Conservation (phyloP, 2,329 filamentous ascomycete species). For the Fusarium buxicola region DNA sequence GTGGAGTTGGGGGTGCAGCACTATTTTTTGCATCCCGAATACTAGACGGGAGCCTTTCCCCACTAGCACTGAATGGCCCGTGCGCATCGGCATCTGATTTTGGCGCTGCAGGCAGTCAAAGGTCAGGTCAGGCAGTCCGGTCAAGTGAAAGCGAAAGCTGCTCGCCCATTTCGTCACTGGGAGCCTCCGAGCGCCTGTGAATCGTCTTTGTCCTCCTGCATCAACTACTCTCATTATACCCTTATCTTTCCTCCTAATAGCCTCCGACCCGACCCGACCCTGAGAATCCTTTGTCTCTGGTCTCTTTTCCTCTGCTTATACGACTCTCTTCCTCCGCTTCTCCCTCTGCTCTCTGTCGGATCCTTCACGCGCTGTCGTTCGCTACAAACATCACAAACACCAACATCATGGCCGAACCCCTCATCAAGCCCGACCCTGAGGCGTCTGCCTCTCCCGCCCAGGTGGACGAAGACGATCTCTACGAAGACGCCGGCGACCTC, state of each 20-base stretch:
- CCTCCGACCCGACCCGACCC: not conserved
- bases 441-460: conserved; percentile 56
- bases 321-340: not conserved
- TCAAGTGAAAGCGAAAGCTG: conserved; percentile 7
- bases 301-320: not conserved
- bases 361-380: conserved; percentile 13
- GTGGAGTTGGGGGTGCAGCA: too few species aligned
- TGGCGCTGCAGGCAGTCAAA: too few species aligned
- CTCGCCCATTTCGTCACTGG: conserved; percentile 41
- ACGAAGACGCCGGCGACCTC: conserved; percentile 68
- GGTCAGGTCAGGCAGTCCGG: too few species aligned
- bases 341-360: not conserved
- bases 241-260: not conserved
- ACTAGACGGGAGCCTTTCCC: not conserved
- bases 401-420: conserved; percentile 52
- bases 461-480: conserved; percentile 74
- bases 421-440: conserved; percentile 64
- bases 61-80: conserved; percentile 17
- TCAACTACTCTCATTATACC: not conserved
- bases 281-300: not conserved
- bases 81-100: conserved; percentile 14
- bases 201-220: conserved; percentile 19
- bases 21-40: too few species aligned
- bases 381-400: conserved; percentile 5
- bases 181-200: conserved; percentile 23